Base-by-base conservation (phyloP, 345 rosid species). In the Noccaea caerulescens region DNA sequence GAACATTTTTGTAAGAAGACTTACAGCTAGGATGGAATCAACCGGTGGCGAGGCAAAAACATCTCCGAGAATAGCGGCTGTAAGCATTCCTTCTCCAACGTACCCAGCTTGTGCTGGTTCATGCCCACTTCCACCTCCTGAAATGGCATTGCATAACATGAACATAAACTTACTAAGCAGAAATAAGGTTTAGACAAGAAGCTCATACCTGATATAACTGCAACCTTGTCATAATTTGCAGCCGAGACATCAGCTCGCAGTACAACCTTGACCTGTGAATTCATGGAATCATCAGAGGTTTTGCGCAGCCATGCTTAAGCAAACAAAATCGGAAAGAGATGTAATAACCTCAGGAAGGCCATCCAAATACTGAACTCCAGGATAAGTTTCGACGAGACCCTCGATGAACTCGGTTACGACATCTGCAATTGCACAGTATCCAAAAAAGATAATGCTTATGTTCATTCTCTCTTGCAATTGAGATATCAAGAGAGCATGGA, bases 71-170 rank as follows among this genome's bases (percentile, higher is more conserved):
- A 93, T 80, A 54, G 96, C 92, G 33, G 99, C 99, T 12, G 96
- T 91, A 37, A 93, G 93, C 96, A 93, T 93, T 75, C 99, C 97
- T 82, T 93, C 97, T 76, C 99, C 99, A 13, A 93, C 99, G 80
- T 81, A 93, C 44, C 99, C 97, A 84, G 96, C 87, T 36, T 89
- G 93, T 44, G 99, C 96, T 73, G 99, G 97, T 63, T 93, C 99
- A 84, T 93, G 99, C 41, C 99, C 99, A 61, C 99, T 93, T 54
- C 99, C 97, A 27, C 99, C 97, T 45, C 99, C 99, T 93, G 71
- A 41, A 37, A 56, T 34, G 30, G 33, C 27, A 82, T 59, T 44
- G 33, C 65, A 44, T 63, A 53, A 63, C 6, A 53, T 11, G 0
- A 34, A 63, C n/a, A 36, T 2, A 18, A 10, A 43, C 76, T 34